Conservation (phyloP, 2,329 filamentous ascomycete species). For the Nemania serpens region DNA sequence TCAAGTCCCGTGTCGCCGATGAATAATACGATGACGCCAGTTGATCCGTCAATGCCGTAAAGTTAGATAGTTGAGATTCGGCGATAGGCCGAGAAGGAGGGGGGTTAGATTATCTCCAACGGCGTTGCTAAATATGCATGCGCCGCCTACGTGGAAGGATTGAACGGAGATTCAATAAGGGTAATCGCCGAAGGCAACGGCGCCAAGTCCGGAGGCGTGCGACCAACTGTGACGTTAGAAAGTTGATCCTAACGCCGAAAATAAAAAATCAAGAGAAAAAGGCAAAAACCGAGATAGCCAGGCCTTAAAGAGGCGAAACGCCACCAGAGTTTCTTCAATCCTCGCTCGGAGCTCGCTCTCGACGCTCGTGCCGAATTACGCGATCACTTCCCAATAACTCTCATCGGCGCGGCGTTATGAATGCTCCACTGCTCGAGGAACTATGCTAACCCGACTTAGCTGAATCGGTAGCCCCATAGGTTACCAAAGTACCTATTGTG, state of each 20-base stretch:
- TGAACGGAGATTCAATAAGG: constrained; percentile 19
- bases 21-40: no score
- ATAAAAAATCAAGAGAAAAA: neutral
- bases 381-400: neutral
- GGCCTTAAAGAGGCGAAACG: neutral
- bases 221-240: neutral
- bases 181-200: constrained; percentile 20
- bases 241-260: constrained; percentile 19
- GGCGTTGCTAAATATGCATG: constrained; percentile 19
- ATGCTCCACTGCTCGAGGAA: constrained; percentile 2
- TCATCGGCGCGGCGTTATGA: constrained; percentile 10
- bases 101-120: neutral
- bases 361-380: neutral
- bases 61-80: neutral
- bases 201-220: constrained; percentile 6
- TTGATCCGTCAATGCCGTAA: no score
- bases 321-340: neutral
- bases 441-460: constrained; percentile 9
- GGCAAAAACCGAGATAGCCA: no score
- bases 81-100: neutral
- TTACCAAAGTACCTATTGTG: no score
- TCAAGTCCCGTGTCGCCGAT: no score
- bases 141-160: neutral
- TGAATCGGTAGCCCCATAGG: constrained; percentile 5
- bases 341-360: neutral